A percentile compares a stretch with the other conserved stretches of the same genome.
These are phyloP conservation scores for Aspergillus awamori DNA, from an alignment of 2,329 filamentous ascomycete species.

Conservation along the genomic window DNA sequence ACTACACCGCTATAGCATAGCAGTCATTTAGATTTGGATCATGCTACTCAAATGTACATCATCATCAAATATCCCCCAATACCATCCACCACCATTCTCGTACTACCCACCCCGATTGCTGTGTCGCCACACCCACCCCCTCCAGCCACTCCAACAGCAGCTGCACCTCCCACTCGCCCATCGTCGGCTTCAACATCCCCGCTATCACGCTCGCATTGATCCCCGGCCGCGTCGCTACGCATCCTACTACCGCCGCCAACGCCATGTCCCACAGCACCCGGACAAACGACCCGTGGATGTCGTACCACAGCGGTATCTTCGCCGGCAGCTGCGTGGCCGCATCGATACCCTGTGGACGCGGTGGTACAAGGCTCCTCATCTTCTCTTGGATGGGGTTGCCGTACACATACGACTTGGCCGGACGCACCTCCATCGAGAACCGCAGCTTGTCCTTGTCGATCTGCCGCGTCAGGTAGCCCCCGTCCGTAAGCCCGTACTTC, in stretches of 20 bases:
- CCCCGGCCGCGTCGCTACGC: slow-evolving; percentile 47
- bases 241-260: slow-evolving; percentile 45
- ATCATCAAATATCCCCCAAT: slow-evolving; percentile 17
- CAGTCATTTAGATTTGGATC: too few relatives aligned
- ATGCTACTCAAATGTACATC: neutral
- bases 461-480: slow-evolving; percentile 49
- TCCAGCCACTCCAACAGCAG: slow-evolving; percentile 47
- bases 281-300: slow-evolving; percentile 48
- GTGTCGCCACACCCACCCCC: slow-evolving; percentile 26
- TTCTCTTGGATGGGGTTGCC: slow-evolving; percentile 41
- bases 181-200: slow-evolving; percentile 40
- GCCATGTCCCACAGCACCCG: slow-evolving; percentile 47
- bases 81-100: slow-evolving; percentile 49
- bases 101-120: slow-evolving; percentile 34
- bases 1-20: too few relatives aligned
- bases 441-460: slow-evolving; percentile 49
- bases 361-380: slow-evolving; percentile 26
- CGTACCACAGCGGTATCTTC: slow-evolving; percentile 52
- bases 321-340: slow-evolving; percentile 17
- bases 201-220: slow-evolving; percentile 39
- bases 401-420: slow-evolving; percentile 41
- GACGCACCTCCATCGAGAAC: slow-evolving; percentile 46
- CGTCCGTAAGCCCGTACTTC: slow-evolving; percentile 51
- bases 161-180: slow-evolving; percentile 48
- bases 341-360: slow-evolving; percentile 23